Base-by-base conservation (phyloP, 768 basidiomycete species). In the Tulasnella calospora region DNA sequence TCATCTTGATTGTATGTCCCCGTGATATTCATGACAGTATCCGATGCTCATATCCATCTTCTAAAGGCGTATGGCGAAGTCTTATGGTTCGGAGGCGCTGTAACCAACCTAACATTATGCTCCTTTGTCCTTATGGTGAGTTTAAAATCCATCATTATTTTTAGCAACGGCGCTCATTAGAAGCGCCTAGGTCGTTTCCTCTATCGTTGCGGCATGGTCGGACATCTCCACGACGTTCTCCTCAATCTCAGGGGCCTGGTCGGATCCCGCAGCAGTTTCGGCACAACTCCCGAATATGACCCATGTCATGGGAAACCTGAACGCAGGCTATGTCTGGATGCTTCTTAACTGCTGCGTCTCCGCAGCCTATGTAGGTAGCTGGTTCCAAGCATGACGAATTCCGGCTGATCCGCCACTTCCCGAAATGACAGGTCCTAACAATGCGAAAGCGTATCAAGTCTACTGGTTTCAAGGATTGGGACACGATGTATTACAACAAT, bases 401-500 rank as follows among this genome's bases (percentile, higher is more conserved):
- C n/a, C 23, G 17, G 17, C 30, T 73, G 30, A 55, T 3, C 47
- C n/a, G 69, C 17, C 33, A 21, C 74, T 33, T 8, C 30, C 41
- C 9, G 21, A 15, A 35, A 71, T 78, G 23, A 44, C 81, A 97
- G 95, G 95, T 98, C 51, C 88, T 99, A 72, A 88, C 94, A 55
- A 99, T 99, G 98, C 90, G 98, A 78, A 98, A 97, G 84, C 89
- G 92, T 78, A 99, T 99, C 87, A 98, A 98, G 86, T 84, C 87
- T 57, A 98, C 95, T 21, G 94, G 94, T 27, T 98, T 99, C 86
- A 91, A 95, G 72, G 97, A 99, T 82, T 98, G 96, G 96, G 97
- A 98, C 83, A 92, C 96, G 17, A 98, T 98, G 96, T 97, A 95
- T 86, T 99, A 99, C 87, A 98, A 97, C 86, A 99, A 99, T 84